Base-by-base conservation (phyloP, 352 stramenopile genomes). In the Phytopythium boreale region DNA sequence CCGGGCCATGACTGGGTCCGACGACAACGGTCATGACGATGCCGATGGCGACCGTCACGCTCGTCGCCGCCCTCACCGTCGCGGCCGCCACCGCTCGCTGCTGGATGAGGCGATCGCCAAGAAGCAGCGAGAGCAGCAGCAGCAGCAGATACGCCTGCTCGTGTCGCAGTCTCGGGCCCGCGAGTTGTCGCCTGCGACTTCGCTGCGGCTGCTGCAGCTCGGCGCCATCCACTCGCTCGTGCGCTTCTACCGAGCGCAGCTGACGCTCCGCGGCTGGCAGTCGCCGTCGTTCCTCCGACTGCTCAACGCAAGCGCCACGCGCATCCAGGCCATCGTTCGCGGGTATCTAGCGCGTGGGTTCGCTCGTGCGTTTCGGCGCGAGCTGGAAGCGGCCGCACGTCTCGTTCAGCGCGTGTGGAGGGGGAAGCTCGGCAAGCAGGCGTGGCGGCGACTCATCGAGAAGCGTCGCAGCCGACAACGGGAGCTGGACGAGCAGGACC, bases 331-430 rank as follows among this genome's bases (percentile, higher is more conserved):
- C n/a, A 56, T 87, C 27, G 61, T 79, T 7, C 85, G 85, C 27
- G 80, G 84, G 20, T 68, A 82, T 53, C 76, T 84, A 14, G 72
- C 71, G 14, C 75, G 78, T 1, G 5, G 56, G n/a, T 79, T 76
- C 37, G 67, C 75, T 2, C 61, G 49, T 0, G 74, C 67, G 70
- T 73, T 74, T 56, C 64, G 72, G 19, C 39, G 70, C 15, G 59
- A 71, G 34, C 66, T 87, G 14, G 68, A 70, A 26, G 60, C 58
- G 9, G 82, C 82, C 11, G 64, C 63, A 29, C 44, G 41, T 7
- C 63, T 77, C 34, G 58, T 90, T 14, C 83, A 92, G 63, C 82
- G 85, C 26, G 74, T 71, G 27, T 92, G 85, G 85, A 75, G 84
- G 29, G 77, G 75, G 2, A 87, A 88, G 34, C 51, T 77, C 11